Base-by-base conservation (phyloP, 352 stramenopile species). In the Phytophthora europaea region DNA sequence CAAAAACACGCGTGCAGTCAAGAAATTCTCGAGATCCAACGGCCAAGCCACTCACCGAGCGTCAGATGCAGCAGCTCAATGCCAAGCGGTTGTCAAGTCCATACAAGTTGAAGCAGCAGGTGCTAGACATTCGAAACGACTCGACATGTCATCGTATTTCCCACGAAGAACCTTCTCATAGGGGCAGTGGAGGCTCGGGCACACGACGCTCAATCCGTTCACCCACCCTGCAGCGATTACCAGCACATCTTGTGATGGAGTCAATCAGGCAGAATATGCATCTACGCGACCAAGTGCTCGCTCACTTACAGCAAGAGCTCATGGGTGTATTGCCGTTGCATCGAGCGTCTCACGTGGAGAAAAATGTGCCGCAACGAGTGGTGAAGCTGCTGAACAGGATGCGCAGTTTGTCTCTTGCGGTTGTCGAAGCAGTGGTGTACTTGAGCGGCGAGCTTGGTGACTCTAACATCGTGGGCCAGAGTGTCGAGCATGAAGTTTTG, bases 341-440 rank as follows among this genome's bases (percentile, higher is more conserved):
- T 18, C 70, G 74, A n/a, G 67, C 61, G 5, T 61, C 70, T 50
- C 61, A 71, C 13, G 23, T 71, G 9, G 59, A 82, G 16, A 62
- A 74, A 18, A 70, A 67, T 40, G 65, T 92, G 2, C 62, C 77
- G 9, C 63, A 77, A 20, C 68, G 71, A 47, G 53, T 84, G 22
- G 67, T 93, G 23, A 88, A 86, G 36, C 50, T 83, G 47, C 60
- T 94, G 13, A 94, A 94, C 63, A 78, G 72, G 16, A 71, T 94
- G 40, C 87, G 87, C 9, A 83, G 72, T 28, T 48, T 92, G 47
- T 88, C 85, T 33, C 79, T 94, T 26, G 80, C 81, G 15, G 77
- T 93, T 20, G 76, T 93, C 18, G 87, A 94, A 65, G 85, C 86
- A 62, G 75, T 91, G 31, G 67, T 82, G 52, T 91, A 91, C 33